Evolutionary conservation across 495 filamentous ascomycete genomes (phyloP).

Genomic region (Penicillium verhagenii): DNA sequence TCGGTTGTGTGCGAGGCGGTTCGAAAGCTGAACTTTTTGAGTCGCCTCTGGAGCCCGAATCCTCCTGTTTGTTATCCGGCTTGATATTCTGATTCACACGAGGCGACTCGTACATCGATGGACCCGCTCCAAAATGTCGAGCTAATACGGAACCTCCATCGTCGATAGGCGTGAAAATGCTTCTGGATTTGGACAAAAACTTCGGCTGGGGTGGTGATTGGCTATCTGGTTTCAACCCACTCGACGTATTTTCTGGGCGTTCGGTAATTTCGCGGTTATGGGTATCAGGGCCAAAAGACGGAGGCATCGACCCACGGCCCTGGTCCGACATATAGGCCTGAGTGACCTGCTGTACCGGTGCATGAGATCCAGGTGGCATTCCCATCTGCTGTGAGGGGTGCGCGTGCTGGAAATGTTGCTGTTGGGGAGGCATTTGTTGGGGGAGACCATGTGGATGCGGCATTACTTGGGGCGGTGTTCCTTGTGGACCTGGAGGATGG

Average conservation of each 20-base stretch:
- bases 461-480: slow-evolving; percentile 23
- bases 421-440: slow-evolving; percentile 31
- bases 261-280: slow-evolving; percentile 43
- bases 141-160: slow-evolving; percentile 85
- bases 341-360: slow-evolving; percentile 46
- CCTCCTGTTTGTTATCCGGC: slow-evolving; percentile 45
- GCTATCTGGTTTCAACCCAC: slow-evolving; percentile 39
- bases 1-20: slow-evolving; percentile 45
- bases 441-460: slow-evolving; percentile 34
- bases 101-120: slow-evolving; percentile 43
- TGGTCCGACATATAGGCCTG: slow-evolving; percentile 70
- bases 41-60: slow-evolving; percentile 42
- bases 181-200: slow-evolving; percentile 78
- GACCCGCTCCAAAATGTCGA: slow-evolving; percentile 71
- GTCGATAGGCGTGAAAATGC: slow-evolving; percentile 96
- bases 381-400: slow-evolving; percentile 23
- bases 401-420: slow-evolving; percentile 44
- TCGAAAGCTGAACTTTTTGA: slow-evolving; percentile 34
- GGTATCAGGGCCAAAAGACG: slow-evolving; percentile 44
- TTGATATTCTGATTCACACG: slow-evolving; percentile 42
- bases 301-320: slow-evolving; percentile 52
- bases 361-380: slow-evolving; percentile 12
- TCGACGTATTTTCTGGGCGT: slow-evolving; percentile 39
- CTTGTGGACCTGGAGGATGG: slow-evolving; percentile 42
- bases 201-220: slow-evolving; percentile 60